Conservation (phyloP, 202 grass and related monocot species). For the Hordeum pubiflorum region DNA sequence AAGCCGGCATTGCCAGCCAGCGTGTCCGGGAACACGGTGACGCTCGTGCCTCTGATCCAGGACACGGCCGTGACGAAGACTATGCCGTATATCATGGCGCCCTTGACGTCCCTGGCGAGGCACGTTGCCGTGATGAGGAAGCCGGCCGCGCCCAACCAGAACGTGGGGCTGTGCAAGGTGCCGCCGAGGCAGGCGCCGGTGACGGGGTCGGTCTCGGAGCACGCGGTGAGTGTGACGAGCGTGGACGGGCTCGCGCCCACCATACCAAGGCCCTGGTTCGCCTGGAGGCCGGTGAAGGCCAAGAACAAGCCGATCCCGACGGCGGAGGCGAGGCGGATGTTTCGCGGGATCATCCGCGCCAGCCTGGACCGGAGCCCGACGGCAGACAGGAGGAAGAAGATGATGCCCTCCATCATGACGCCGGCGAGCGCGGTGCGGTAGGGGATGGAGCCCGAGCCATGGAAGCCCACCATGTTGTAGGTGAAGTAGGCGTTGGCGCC, state of each 20-base stretch:
- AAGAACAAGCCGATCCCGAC: conserved; percentile 74
- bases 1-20: conserved; percentile 40
- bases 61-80: conserved; percentile 53
- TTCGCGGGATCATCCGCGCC: conserved; percentile 51
- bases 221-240: conserved; percentile 52
- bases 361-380: conserved; percentile 49
- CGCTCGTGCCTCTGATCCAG: conserved; percentile 54
- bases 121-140: conserved; percentile 53
- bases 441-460: conserved; percentile 47
- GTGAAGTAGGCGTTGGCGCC: conserved; percentile 75
- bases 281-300: conserved; percentile 62
- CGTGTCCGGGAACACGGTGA: conserved; percentile 67
- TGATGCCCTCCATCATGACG: conserved; percentile 56
- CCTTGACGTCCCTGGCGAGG: conserved; percentile 45
- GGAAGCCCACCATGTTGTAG: conserved; percentile 87
- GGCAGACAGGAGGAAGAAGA: conserved; percentile 48
- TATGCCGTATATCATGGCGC: conserved; percentile 71
- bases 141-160: conserved; percentile 63
- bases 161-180: conserved; percentile 59
- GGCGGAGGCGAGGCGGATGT: conserved; percentile 48
- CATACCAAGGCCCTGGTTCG: conserved; percentile 51
- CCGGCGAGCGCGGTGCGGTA: conserved; percentile 59
- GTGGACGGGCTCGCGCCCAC: conserved; percentile 65
- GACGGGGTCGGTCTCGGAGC: conserved; percentile 38
- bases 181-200: conserved; percentile 54